Base-by-base conservation (phyloP, 306 rosid species). In the Mimosa pudica region DNA sequence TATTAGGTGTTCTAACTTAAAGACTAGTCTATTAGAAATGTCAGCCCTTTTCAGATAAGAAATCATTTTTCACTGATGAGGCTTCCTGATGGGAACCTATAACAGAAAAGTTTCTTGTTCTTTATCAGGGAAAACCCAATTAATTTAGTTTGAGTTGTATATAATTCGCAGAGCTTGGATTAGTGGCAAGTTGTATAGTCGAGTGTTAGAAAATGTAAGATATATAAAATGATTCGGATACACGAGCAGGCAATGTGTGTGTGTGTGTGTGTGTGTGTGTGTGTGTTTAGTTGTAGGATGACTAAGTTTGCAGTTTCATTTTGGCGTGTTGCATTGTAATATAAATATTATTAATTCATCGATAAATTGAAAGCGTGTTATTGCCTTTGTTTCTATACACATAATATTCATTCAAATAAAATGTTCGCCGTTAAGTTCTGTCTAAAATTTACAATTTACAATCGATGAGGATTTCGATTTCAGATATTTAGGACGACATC, bases 121-220 rank as follows among this genome's bases (percentile, higher is more conserved):
- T 48, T 48, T 10, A 48, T 51, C 14, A 2, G n/a, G 7, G 57
- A 46, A 51, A 51, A 14, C 14, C n/a, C n/a, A 51, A 14, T 51
- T 51, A 49, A 11, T 51, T 2, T 13, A 51, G 57, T 3, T 1
- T 51, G 11, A 47, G 52, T 47, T 47, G 52, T 10, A 47, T 47
- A 9, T 47, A 11, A 76, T 79, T 41, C 75, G 44, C 76, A 30
- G 57, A 82, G 65, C 35, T 75, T 78, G 78, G 65, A 52, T 52
- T 52, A 52, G 58, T 16, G 0, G 58, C 58, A 16, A 52, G 18
- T 7, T 52, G 4, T 16, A 16, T 16, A 1, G 20, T 49, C 3
- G 13, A 47, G 79, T 51, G 14, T 71, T 72, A 46, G 17, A 20
- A 67, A 10, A 11, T 14, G 4, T 47, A 17, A 13, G 17, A 75